Conservation (phyloP, 169 alveolate genomes). For the Cyclospora cayetanensis region DNA sequence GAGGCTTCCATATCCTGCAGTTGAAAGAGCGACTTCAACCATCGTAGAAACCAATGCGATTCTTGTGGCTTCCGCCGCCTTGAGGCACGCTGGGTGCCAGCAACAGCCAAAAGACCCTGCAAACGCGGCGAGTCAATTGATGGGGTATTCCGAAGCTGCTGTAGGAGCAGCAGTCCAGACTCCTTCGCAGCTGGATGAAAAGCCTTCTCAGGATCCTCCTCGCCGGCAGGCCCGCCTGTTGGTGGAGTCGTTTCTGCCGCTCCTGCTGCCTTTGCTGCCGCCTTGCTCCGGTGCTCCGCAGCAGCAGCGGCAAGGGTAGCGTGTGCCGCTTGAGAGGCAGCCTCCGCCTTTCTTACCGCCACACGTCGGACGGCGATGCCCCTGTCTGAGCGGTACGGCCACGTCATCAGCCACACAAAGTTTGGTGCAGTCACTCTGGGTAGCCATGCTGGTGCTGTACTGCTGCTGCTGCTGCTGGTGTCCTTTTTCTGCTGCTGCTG, state of each 20-base stretch:
- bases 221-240: neutral
- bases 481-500: conserved; percentile 10
- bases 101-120: neutral
- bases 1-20: neutral
- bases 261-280: conserved; percentile 38
- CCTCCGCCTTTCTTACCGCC: neutral
- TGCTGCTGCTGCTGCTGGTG: conserved; percentile 31
- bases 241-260: neutral
- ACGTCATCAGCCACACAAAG: conserved; percentile 45
- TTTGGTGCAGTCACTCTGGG: conserved; percentile 7
- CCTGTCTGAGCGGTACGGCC: neutral
- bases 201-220: neutral
- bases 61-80: neutral
- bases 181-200: neutral
- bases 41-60: neutral
- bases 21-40: neutral
- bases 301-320: neutral
- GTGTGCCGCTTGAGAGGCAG: neutral
- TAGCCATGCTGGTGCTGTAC: neutral
- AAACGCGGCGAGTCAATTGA: neutral
- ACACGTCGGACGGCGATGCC: neutral
- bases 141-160: neutral
- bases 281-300: conserved; percentile 6
- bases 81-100: no score
- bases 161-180: conserved; percentile 12